phyloP scores from a whole-genome alignment of 306 rosid genomes.

The Quercus parvula region DNA sequence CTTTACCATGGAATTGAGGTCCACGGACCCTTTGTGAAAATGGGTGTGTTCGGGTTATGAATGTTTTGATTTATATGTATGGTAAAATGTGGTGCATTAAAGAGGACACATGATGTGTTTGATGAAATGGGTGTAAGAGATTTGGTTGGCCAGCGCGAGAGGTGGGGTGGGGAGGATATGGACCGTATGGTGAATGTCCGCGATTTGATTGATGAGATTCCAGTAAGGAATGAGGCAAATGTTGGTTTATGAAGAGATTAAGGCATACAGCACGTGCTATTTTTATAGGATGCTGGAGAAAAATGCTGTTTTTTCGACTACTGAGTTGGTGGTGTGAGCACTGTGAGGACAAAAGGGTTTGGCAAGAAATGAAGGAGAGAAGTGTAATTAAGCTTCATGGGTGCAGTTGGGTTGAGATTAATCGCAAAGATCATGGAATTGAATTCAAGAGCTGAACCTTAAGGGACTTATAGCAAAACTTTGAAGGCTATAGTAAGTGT shows the following conservation, averaged over 20 bases:
- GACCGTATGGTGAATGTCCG: slow-evolving; percentile 15
- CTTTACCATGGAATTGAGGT: slow-evolving; percentile 5
- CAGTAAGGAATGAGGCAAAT: slow-evolving; percentile 5
- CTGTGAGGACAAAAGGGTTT: slow-evolving; percentile 4
- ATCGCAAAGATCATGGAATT: background rate
- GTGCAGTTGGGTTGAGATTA: slow-evolving; percentile 21
- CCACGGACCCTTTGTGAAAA: slow-evolving; percentile 12
- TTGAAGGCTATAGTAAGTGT: background rate
- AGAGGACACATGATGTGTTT: slow-evolving; percentile 5
- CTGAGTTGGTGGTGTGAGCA: slow-evolving; percentile 20
- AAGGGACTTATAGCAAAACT: background rate
- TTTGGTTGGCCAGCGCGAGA: slow-evolving; percentile 15
- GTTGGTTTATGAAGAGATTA: slow-evolving; percentile 19
- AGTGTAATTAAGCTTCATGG: slow-evolving; percentile 16
- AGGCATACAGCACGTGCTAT: slow-evolving; percentile 3
- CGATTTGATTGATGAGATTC: slow-evolving; percentile 10
- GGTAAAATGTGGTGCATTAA: slow-evolving; percentile 16
- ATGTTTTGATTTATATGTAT: slow-evolving; percentile 24
- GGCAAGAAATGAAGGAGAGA: slow-evolving; percentile 13
- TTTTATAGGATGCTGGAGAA: slow-evolving; percentile 21
- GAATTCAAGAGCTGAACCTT: background rate
- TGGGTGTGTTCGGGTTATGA: slow-evolving; percentile 15
- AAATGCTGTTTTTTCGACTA: slow-evolving; percentile 18
- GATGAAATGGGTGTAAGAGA: slow-evolving; percentile 16
- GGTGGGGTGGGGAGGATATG: slow-evolving; percentile 13